These are phyloP conservation scores for Psidium friedrichsthalianum DNA, from an alignment of 345 rosid genomes.

Conservation along the genomic window DNA sequence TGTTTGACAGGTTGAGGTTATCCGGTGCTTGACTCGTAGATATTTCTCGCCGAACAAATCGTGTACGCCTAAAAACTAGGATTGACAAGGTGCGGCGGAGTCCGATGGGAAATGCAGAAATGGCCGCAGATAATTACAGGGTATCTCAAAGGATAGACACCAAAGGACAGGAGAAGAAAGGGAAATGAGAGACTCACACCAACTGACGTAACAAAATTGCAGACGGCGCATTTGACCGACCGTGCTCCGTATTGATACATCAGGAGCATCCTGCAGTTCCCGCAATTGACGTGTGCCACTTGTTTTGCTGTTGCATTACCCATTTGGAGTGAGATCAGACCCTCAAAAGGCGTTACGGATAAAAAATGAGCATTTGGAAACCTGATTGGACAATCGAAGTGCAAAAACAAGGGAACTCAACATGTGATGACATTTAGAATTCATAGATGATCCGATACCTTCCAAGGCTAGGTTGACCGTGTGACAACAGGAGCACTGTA, in stretches of 20 bases:
- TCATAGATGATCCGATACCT: constrained; percentile 23
- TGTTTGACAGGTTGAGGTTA: not conserved
- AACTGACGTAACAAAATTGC: constrained; percentile 78
- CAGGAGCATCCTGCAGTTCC: constrained; percentile 86
- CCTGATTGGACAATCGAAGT: not conserved
- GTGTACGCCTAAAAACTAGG: not conserved
- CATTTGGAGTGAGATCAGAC: not conserved
- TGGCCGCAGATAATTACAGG: not conserved
- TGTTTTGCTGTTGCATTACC: constrained; percentile 59
- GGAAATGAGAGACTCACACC: constrained; percentile 43
- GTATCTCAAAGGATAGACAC: not conserved
- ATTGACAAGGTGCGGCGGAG: not conserved
- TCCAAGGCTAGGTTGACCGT: constrained; percentile 86
- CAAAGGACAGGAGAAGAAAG: not conserved
- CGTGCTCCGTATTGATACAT: constrained; percentile 96
- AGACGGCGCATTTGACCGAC: constrained; percentile 90
- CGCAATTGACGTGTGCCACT: constrained; percentile 90
- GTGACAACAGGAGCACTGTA: constrained; percentile 96
- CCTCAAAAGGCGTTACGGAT: not conserved
- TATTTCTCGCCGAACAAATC: not conserved
- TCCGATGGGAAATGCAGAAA: not conserved
- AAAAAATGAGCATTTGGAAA: not conserved
- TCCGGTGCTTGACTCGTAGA: not conserved
- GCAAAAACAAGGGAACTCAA: not conserved
- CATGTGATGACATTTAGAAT: not conserved